Conservation (phyloP, 1,284 basidiomycete genomes). For the Fomitiporia mediterranea region DNA sequence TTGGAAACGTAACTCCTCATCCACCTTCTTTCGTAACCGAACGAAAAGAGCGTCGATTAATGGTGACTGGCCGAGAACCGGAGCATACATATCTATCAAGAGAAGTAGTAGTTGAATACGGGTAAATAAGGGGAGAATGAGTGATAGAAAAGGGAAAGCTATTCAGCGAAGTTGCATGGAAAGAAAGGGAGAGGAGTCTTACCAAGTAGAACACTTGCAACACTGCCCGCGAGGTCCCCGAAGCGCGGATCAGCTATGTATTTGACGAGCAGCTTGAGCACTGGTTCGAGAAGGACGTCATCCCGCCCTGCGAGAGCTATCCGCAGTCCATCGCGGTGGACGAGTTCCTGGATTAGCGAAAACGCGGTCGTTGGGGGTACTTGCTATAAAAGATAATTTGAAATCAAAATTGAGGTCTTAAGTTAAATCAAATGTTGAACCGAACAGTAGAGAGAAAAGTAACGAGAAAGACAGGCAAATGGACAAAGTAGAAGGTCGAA, state of each 20-base stretch:
- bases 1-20: conserved; percentile 88
- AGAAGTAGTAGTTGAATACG: no score
- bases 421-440: background rate
- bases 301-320: conserved; percentile 88
- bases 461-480: background rate
- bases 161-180: background rate
- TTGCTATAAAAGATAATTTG: conserved; percentile 39
- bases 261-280: conserved; percentile 81
- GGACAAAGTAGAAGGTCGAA: background rate
- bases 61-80: conserved; percentile 90
- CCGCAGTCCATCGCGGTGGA: conserved; percentile 87
- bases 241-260: conserved; percentile 90
- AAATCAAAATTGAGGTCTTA: conserved; percentile 3
- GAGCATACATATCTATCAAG: conserved; percentile 79
- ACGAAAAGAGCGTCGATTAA: conserved; percentile 87
- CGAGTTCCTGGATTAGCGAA: conserved; percentile 89
- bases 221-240: conserved; percentile 82
- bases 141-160: conserved; percentile 15
- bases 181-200: conserved; percentile 28
- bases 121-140: background rate
- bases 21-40: conserved; percentile 78
- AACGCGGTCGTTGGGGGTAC: conserved; percentile 84
- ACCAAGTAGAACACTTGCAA: conserved; percentile 84
- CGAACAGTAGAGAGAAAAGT: background rate
- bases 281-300: conserved; percentile 90